Evolutionary conservation across 2,329 filamentous ascomycete species (phyloP), one percentile per base, ranked within the genome.

Genomic region (Aspergillus phoenicis): DNA sequence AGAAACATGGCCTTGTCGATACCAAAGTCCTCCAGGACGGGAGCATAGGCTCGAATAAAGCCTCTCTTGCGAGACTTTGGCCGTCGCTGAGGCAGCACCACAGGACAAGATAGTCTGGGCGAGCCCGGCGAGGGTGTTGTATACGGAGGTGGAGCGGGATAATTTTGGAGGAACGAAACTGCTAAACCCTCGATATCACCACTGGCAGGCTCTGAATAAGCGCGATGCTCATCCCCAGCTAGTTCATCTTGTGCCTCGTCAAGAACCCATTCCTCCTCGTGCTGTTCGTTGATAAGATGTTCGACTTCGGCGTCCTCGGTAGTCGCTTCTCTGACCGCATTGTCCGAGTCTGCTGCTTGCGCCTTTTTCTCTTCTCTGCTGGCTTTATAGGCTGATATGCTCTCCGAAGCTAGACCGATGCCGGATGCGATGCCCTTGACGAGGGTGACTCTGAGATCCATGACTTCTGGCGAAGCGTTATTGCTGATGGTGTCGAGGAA

Each of bases 401-500:
- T 62, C 56, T 71, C 69, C 0, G 68, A 71, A 13, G 67, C 66
- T 2, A 72, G 64, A n/a, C 70, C 69, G n/a, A 72, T 68, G 6
- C 70, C 65, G 4, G 68, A 61, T 26, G 66, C 68, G 13, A 71
- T 53, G n/a, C 68, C 64, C 56, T 64, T 60, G 8, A 70, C 52
- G 33, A 43, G 39, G 39, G 8, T 43, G 33, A 20, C 17, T 17
- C 39, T 10, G n/a, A 43, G 39, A 17, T 5, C 33, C 33, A 36
- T 36, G 11, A 15, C 33, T 36, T 36, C 5, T 36, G 11, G 11
- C 1, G 2, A 15, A 36, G 33, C 5, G 33, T 36, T 36, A 4
- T 36, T 10, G 33, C 33, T 36, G 33, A 13, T 2, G 39, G 39
- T 17, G 39, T 43, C 39, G 10, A 43, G 39, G 17, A 20, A 17